Conservation (phyloP, 2,329 filamentous ascomycete genomes). For the Alternaria triticina region DNA sequence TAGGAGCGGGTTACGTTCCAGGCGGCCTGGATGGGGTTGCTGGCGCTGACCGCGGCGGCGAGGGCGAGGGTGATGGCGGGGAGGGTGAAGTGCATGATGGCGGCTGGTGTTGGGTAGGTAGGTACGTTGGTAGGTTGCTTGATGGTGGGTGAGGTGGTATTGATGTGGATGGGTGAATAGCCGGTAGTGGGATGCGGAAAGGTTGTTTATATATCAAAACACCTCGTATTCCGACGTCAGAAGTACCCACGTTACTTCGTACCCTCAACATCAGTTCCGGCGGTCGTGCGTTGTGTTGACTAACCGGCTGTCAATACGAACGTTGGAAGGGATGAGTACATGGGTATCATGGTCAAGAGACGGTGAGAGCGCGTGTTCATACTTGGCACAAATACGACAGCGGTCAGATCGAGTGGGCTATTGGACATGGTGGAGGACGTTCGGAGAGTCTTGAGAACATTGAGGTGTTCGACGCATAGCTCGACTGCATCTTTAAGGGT, state of each 20-base stretch:
- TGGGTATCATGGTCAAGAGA: slow-evolving; percentile 1
- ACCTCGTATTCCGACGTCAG: slow-evolving; percentile 1
- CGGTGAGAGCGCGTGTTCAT: background rate
- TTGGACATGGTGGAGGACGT: background rate
- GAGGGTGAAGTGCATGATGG: background rate
- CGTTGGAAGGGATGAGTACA: background rate
- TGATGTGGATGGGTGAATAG: background rate
- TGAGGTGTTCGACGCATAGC: no score
- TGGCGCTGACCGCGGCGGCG: background rate
- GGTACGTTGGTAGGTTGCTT: background rate
- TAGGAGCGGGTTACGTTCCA: slow-evolving; percentile 1
- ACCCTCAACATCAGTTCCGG: background rate
- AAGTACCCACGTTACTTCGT: slow-evolving; percentile 1
- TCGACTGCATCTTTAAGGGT: no score
- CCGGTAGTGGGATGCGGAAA: background rate
- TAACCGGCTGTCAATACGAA: background rate
- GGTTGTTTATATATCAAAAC: background rate
- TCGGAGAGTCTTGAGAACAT: no score
- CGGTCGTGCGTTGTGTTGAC: background rate
- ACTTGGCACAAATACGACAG: background rate
- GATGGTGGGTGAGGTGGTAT: background rate
- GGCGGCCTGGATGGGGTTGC: background rate
- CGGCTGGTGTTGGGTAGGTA: no score
- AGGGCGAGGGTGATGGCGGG: background rate
- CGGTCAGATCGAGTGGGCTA: background rate